These are phyloP conservation scores for Bathelium albidoporum DNA, from an alignment of 495 filamentous ascomycete genomes.

Conservation along the genomic window DNA sequence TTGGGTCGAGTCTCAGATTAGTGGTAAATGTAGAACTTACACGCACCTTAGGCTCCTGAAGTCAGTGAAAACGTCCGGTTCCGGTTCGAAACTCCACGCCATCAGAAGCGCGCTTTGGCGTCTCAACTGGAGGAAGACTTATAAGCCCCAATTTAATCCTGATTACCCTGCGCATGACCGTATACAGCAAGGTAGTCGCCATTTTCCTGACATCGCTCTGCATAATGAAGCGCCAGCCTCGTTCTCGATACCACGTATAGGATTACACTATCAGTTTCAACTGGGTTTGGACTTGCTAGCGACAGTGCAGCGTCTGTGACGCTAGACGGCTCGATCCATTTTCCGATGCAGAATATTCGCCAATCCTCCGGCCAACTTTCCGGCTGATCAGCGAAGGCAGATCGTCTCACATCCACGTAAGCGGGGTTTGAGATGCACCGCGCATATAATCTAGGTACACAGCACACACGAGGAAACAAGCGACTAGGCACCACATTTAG, in stretches of 20 bases:
- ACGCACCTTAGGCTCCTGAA: not conserved
- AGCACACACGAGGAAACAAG: no score
- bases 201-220: not conserved
- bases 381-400: conserved; percentile 3
- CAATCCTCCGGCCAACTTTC: conserved; percentile 3
- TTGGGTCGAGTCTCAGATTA: not conserved
- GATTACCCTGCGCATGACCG: not conserved
- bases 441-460: no score
- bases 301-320: not conserved
- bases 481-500: no score
- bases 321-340: not conserved
- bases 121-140: not conserved
- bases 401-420: no score
- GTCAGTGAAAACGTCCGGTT: conserved; percentile 3
- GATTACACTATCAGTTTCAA: conserved; percentile 3
- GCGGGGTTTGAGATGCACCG: no score
- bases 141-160: not conserved
- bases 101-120: not conserved
- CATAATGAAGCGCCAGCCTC: not conserved
- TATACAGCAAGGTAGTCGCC: not conserved
- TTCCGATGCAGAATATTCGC: not conserved
- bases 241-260: not conserved
- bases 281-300: not conserved
- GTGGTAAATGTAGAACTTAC: not conserved
- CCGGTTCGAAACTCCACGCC: not conserved